Evolutionary conservation across 768 basidiomycete genomes (phyloP).

Genomic region (Obba rivulosa): DNA sequence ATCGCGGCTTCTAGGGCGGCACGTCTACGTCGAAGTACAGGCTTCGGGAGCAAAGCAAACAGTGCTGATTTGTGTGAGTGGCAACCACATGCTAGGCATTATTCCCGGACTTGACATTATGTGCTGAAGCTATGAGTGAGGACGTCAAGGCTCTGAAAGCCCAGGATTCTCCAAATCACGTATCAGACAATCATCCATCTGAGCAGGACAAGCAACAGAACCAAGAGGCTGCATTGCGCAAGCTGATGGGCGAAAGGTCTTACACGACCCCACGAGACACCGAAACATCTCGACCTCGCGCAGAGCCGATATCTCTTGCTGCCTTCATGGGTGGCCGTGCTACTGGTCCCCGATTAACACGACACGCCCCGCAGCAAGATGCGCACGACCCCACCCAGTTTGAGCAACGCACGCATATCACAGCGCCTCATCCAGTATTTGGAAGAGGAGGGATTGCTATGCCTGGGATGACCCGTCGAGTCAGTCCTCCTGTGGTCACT

Average conservation of each 20-base stretch:
- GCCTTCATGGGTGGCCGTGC: slow-evolving; percentile 79
- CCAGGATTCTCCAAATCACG: slow-evolving; percentile 9
- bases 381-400: slow-evolving; percentile 60
- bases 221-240: slow-evolving; percentile 42
- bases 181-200: slow-evolving; percentile 19
- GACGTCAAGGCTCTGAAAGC: slow-evolving; percentile 21
- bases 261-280: background rate
- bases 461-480: slow-evolving; percentile 54
- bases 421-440: slow-evolving; percentile 67
- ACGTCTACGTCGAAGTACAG: slow-evolving; percentile 37
- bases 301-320: slow-evolving; percentile 64
- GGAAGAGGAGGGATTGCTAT: slow-evolving; percentile 71
- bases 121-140: slow-evolving; percentile 16
- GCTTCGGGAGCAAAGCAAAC: slow-evolving; percentile 31
- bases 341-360: slow-evolving; percentile 67
- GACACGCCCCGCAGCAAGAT: slow-evolving; percentile 68
- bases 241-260: slow-evolving; percentile 33
- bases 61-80: slow-evolving; percentile 46
- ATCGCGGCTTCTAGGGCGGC: slow-evolving; percentile 47
- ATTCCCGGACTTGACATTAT: background rate
- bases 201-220: slow-evolving; percentile 33
- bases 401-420: slow-evolving; percentile 46
- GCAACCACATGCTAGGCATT: background rate
- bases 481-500: slow-evolving; percentile 6
- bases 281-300: background rate